These are phyloP conservation scores for Brachypodium distachyon DNA, from an alignment of 202 grass and related monocot species.

Conservation along the genomic window DNA sequence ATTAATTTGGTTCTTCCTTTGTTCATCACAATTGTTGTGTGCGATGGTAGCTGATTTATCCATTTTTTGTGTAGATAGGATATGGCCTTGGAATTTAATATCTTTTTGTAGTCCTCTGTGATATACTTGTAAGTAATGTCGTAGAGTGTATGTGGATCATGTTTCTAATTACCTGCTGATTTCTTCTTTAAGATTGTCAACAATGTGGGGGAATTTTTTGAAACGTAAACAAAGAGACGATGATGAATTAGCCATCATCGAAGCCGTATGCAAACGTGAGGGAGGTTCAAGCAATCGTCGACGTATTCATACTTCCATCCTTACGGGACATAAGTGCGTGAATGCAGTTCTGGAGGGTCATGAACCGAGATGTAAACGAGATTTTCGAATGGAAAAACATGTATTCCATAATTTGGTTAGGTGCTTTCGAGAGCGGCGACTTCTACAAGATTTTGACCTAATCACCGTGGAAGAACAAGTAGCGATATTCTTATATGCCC, in stretches of 20 bases:
- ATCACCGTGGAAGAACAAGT: neutral
- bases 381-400: neutral
- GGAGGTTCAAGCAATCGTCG: neutral
- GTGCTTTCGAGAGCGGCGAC: neutral
- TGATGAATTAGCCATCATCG: neutral
- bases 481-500: neutral
- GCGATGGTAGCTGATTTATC: no score
- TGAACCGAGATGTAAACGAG: neutral
- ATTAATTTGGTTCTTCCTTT: no score
- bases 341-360: neutral
- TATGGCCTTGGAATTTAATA: no score
- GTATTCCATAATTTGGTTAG: neutral
- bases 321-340: neutral
- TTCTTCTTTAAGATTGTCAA: no score
- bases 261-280: neutral
- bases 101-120: no score
- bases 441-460: neutral
- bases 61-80: no score
- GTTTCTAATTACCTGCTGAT: no score
- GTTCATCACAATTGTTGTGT: no score
- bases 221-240: neutral
- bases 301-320: neutral
- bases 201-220: no score
- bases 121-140: no score
- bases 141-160: no score